Base-by-base conservation (phyloP, 192 early-diverging fungal species). In the Coemansia sp. region DNA sequence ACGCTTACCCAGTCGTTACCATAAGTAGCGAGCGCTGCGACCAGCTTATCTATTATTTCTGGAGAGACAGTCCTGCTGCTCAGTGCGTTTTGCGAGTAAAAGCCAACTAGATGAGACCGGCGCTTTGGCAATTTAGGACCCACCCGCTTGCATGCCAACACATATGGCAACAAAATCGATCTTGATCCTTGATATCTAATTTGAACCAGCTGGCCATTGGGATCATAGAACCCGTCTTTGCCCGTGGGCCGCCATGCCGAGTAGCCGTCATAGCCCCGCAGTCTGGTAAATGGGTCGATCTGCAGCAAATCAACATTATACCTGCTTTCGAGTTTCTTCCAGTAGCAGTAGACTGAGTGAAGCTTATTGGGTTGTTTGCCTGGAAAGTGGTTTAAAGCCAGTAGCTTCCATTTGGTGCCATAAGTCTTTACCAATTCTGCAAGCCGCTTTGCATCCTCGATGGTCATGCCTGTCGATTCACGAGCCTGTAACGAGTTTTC, bases 1-100 rank as follows among this genome's bases (percentile, higher is more conserved):
- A 77, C 58, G 44, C 47, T 43, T 11, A 70, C 39, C 74, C 74
- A 77, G 64, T 77, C 74, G 52, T 63, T 66, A 20, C 36, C 43
- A 38, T 70, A 41, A 16, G 26, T 33, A n/a, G 36, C 26, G 3
- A 77, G 41, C 5, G 74, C 74, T 6, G 63, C 50, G 3, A 77
- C 28, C 42, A 77, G 53, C 53, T 66, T 63, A 8, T 77, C 64
- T 2, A 63, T 59, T 0, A 21, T 39, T 28, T 66, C 49, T 20
- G 39, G 50, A 12, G 64, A 39, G 10, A 44, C 35, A 10, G 2
- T 10, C 1, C 7, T 15, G 19, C 37, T 28, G 16, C 36, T 10
- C n/a, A 30, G 12, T 8, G 23, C 16, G 19, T 30, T 16, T 11
- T 23, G 15, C 38, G 31, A 23, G 10, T 8, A 16, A 19, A 40